Conservation (phyloP, 352 stramenopile species). For the Albugo candida region DNA sequence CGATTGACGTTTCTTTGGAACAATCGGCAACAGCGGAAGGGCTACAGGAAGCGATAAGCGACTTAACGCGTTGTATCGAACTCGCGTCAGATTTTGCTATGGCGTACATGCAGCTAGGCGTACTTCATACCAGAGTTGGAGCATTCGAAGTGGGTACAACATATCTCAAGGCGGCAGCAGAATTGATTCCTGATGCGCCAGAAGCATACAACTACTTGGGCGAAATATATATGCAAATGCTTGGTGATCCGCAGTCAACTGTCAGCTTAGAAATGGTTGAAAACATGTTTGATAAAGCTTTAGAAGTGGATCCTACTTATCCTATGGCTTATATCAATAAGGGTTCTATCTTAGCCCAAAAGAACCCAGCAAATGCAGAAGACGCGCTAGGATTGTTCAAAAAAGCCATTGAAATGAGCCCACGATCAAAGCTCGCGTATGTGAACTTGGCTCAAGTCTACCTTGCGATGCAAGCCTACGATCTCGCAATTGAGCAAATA, state of each 20-base stretch:
- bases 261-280: conserved; percentile 40
- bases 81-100: conserved; percentile 57
- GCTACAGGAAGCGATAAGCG: conserved; percentile 28
- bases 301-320: conserved; percentile 57
- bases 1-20: conserved; percentile 41
- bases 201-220: conserved; percentile 79
- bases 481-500: conserved; percentile 59
- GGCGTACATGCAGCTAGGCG: conserved; percentile 66
- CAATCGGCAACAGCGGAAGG: conserved; percentile 28
- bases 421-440: conserved; percentile 67
- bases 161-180: conserved; percentile 34
- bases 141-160: conserved; percentile 55
- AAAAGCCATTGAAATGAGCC: conserved; percentile 53
- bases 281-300: conserved; percentile 66
- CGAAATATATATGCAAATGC: conserved; percentile 74
- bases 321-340: conserved; percentile 79
- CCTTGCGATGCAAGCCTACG: conserved; percentile 73
- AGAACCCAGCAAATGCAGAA: conserved; percentile 44
- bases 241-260: conserved; percentile 14
- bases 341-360: conserved; percentile 59
- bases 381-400: conserved; percentile 55
- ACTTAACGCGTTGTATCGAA: conserved; percentile 52
- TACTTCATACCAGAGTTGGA: conserved; percentile 45
- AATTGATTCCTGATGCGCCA: conserved; percentile 47
- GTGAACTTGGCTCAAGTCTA: conserved; percentile 69